Base-by-base conservation (phyloP, 2,329 filamentous ascomycete genomes). In the Decorospora gaudefroyi region DNA sequence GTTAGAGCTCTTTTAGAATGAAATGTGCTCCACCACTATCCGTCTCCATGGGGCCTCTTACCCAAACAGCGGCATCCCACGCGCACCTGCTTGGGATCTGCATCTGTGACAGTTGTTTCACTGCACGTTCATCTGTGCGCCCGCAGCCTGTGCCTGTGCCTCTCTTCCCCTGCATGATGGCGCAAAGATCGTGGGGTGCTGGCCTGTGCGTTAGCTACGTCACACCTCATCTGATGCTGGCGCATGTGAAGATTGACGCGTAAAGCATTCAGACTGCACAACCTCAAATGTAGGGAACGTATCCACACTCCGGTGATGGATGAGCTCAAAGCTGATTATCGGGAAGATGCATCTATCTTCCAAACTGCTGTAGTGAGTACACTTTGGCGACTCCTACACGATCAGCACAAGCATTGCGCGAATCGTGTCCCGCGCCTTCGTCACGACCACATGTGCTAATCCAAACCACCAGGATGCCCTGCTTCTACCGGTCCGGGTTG, bases 401-500 rank as follows among this genome's bases (percentile, higher is more conserved):
- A n/a, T n/a, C n/a, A n/a, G n/a, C n/a, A n/a, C n/a, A n/a, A n/a
- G n/a, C n/a, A n/a, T n/a, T n/a, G n/a, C n/a, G n/a, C n/a, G n/a
- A 10, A 27, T 28, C 29, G 33, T 48, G 16, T 25, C 21, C 18
- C 28, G n/a, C 30, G 15, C 27, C 12, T 18, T 6, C 15, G 12
- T 32, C 13, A 9, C 21, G 12, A 23, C 25, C 4, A 28, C 23
- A n/a, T 6, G 41, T 32, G 33, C 53, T 57, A 33, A 62, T 37
- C 25, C 6, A 22, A 9, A 6, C 11, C 3, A n/a, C n/a, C 53
- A 86, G 82, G 74, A 77, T 57, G 69, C 75, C 46, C 61, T 81
- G 46, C 71, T 81, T 42, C 65, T 72, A 18, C 82, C 82, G 12
- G 57, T 85, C 51, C 77, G 74, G 49, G 66, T 79, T 53, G 73